These are phyloP conservation scores for Begonia loranthoides DNA, from an alignment of 306 rosid species.

Conservation along the genomic window DNA sequence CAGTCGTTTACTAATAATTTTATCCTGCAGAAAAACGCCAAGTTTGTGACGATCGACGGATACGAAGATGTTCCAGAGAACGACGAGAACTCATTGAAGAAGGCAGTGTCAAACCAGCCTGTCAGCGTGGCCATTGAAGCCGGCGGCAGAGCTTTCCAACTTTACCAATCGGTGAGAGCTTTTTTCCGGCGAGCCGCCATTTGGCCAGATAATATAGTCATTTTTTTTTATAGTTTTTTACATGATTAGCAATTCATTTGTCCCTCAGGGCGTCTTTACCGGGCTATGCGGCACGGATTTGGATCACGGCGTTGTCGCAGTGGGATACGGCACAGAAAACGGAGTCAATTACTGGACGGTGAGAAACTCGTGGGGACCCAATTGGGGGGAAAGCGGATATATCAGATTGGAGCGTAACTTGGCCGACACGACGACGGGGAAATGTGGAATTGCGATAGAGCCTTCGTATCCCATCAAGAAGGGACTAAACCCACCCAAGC, in stretches of 20 bases:
- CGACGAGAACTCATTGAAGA: background rate
- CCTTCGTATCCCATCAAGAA: background rate
- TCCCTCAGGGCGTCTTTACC: background rate
- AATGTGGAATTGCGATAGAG: constrained; percentile 1
- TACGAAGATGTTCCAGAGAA: constrained; percentile 1
- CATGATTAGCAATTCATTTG: background rate
- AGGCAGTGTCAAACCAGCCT: constrained; percentile 1
- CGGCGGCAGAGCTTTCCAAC: constrained; percentile 1
- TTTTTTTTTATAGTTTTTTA: background rate
- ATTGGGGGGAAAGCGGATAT: background rate
- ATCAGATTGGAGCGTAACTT: background rate
- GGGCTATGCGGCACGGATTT: background rate
- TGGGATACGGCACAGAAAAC: background rate
- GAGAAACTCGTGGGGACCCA: constrained; percentile 1
- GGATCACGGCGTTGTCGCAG: constrained; percentile 1
- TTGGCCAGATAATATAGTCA: background rate
- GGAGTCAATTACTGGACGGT: constrained; percentile 3
- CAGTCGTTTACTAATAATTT: background rate
- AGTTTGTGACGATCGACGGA: background rate
- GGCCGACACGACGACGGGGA: background rate
- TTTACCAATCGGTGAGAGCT: constrained; percentile 1
- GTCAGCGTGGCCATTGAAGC: constrained; percentile 2
- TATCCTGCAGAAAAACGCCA: background rate
- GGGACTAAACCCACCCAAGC: constrained; percentile 2
- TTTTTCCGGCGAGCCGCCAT: background rate